Evolutionary conservation across 768 basidiomycete species (phyloP).

Genomic region (Macrolepiota albuminosa): DNA sequence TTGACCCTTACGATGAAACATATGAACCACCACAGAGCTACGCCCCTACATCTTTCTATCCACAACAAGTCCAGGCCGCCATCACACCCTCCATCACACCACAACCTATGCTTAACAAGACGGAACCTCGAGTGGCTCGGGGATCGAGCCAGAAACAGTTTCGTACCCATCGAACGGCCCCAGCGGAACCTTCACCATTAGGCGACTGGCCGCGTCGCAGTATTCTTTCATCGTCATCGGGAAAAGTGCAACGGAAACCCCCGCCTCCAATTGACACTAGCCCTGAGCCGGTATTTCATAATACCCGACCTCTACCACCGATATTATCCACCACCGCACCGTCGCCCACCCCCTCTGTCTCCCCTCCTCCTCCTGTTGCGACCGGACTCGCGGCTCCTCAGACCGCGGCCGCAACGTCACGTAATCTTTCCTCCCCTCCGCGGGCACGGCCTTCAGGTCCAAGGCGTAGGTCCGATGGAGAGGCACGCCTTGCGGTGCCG

Average conservation of each 20-base stretch:
- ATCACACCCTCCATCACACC: constrained; percentile 5
- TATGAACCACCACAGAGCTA: constrained; percentile 9
- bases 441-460: constrained; percentile 32
- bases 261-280: not conserved
- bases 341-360: not conserved
- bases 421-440: constrained; percentile 13
- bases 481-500: constrained; percentile 7
- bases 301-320: not conserved
- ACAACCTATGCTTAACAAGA: not conserved
- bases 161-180: constrained; percentile 16
- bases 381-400: not conserved
- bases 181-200: constrained; percentile 39
- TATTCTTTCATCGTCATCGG: constrained; percentile 32
- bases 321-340: not conserved
- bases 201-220: constrained; percentile 49
- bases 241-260: constrained; percentile 25
- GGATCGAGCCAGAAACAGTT: constrained; percentile 16
- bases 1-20: constrained; percentile 2
- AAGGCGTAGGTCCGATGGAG: constrained; percentile 18
- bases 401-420: not conserved
- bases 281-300: not conserved
- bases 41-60: constrained; percentile 27
- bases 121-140: constrained; percentile 1
- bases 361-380: not conserved
- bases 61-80: constrained; percentile 21